Percentiles rank a stretch among this genome's conserved stretches.
These are phyloP conservation scores for Mucor irregularis DNA, from an alignment of 371 early-diverging fungal species.

Conservation along the genomic window DNA sequence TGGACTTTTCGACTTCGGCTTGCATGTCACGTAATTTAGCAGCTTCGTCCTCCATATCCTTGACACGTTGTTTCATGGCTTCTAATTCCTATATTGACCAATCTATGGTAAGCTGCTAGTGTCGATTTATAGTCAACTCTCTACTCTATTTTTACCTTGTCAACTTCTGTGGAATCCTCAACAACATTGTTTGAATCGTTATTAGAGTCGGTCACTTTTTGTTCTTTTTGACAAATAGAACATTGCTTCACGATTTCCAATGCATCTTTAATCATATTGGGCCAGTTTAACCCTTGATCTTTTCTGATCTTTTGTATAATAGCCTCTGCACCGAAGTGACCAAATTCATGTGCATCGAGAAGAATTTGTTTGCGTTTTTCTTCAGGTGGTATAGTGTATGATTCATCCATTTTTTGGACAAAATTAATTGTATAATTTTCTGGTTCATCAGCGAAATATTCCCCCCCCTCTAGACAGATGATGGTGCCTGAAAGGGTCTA, in stretches of 20 bases:
- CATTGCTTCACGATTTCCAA: conserved; percentile 3
- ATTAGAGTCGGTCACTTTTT: background rate
- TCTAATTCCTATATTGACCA: conserved; percentile 62
- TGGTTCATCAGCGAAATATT: no score
- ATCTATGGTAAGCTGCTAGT: background rate
- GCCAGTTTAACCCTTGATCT: conserved; percentile 14
- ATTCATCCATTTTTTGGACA: no score
- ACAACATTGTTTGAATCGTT: background rate
- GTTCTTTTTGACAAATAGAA: conserved; percentile 4
- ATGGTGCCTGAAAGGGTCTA: no score
- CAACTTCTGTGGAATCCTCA: conserved; percentile 29
- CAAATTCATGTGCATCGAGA: conserved; percentile 3
- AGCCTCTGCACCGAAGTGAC: conserved; percentile 18
- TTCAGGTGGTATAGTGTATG: conserved; percentile 3
- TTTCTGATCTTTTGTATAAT: conserved; percentile 5
- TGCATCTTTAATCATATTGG: conserved; percentile 5
- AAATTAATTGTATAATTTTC: no score
- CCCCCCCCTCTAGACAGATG: no score
- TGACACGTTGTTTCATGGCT: conserved; percentile 85
- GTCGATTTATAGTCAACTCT: background rate
- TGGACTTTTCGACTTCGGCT: conserved; percentile 83
- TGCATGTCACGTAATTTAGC: conserved; percentile 91
- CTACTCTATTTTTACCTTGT: conserved; percentile 32
- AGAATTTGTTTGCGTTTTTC: conserved; percentile 2
- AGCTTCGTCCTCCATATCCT: conserved; percentile 96